Conservation (phyloP, 345 rosid genomes). For the Moricandia moricandioides region DNA sequence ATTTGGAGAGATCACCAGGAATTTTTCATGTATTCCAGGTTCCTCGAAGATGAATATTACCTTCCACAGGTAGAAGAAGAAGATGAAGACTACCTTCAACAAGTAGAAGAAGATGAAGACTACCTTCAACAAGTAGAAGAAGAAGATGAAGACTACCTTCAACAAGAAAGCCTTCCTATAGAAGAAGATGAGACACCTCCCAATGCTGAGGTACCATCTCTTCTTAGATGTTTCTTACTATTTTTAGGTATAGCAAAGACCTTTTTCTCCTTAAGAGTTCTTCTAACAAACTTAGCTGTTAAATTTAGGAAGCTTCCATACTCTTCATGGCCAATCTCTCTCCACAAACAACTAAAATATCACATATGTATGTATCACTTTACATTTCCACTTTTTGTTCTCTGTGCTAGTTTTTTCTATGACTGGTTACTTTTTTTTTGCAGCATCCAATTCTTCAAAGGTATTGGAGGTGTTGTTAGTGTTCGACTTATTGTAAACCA, state of each 20-base stretch:
- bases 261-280: background rate
- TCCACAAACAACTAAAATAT: background rate
- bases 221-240: background rate
- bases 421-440: background rate
- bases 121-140: background rate
- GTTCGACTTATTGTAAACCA: background rate
- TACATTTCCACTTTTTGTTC: background rate
- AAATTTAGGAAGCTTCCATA: background rate
- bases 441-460: background rate
- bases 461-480: background rate
- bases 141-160: background rate
- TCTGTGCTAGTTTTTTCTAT: background rate
- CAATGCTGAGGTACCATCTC: background rate
- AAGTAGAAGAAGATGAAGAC: background rate
- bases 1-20: background rate
- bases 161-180: background rate
- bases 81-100: background rate
- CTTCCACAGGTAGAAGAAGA: background rate
- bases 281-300: background rate
- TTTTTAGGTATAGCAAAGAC: background rate
- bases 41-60: background rate
- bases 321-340: background rate
- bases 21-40: background rate
- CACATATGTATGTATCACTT: background rate
- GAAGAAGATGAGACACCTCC: background rate